Evolutionary conservation across 192 early-diverging fungal species (phyloP).

Genomic region (Thoreauomyces humboldtii): DNA sequence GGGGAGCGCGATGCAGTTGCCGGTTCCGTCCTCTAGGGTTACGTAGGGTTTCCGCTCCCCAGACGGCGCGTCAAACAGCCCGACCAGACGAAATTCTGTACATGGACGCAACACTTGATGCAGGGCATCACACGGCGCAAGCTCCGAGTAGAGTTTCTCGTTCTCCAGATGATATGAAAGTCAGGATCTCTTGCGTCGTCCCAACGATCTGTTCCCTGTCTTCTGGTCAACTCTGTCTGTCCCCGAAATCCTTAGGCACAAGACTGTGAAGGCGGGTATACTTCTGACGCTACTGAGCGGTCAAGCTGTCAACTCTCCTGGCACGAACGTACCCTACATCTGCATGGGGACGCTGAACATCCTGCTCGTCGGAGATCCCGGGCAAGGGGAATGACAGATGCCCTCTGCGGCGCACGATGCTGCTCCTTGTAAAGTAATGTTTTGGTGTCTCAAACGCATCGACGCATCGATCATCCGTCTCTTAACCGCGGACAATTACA

Average conservation of each 20-base stretch:
- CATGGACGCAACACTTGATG: too few species aligned
- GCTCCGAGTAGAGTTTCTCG: conserved; percentile 66
- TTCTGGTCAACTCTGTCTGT: conserved; percentile 78
- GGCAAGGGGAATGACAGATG: conserved; percentile 81
- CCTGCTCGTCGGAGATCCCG: conserved; percentile 76
- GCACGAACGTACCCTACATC: too few species aligned
- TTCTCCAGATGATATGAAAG: conserved; percentile 70
- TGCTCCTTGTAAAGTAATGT: conserved; percentile 79
- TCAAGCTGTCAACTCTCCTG: too few species aligned
- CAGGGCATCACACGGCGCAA: too few species aligned
- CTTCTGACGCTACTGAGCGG: not conserved
- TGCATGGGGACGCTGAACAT: too few species aligned
- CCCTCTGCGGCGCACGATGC: conserved; percentile 67
- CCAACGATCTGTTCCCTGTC: conserved; percentile 61
- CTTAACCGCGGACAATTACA: conserved; percentile 63
- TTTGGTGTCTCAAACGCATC: too few species aligned
- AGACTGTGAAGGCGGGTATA: conserved; percentile 65
- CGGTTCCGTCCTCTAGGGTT: too few species aligned
- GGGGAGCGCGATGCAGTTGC: too few species aligned
- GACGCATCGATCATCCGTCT: not conserved
- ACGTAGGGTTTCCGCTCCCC: too few species aligned
- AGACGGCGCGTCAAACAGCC: too few species aligned
- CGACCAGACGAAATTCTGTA: too few species aligned
- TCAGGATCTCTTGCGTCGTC: conserved; percentile 51
- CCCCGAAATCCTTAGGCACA: conserved; percentile 80